A percentile compares a stretch with the other conserved stretches of the same genome.
These are phyloP conservation scores for Trichoderma hamatum DNA, from an alignment of 2,329 filamentous ascomycete genomes.

Conservation along the genomic window DNA sequence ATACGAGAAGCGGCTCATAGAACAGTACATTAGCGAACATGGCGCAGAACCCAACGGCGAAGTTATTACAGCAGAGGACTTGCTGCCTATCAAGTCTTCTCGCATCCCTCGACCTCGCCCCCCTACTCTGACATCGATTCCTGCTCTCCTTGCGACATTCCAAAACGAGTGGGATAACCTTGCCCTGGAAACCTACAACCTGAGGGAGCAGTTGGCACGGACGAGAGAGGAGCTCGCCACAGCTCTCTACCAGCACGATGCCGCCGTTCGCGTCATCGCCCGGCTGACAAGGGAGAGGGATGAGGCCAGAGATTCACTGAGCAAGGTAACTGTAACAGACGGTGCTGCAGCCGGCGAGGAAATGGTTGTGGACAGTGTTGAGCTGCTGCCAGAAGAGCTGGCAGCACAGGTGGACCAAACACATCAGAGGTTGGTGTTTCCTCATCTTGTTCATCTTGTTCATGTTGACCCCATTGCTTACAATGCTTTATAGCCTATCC, in stretches of 20 bases:
- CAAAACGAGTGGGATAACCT: slow-evolving; percentile 98
- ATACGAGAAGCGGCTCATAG: slow-evolving; percentile 93
- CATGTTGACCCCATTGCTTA: slow-evolving; percentile 8
- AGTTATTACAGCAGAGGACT: slow-evolving; percentile 79
- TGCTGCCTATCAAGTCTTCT: slow-evolving; percentile 83
- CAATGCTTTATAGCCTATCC: slow-evolving; percentile 64
- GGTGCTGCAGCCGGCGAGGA: slow-evolving; percentile 68
- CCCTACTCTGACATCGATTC: slow-evolving; percentile 93
- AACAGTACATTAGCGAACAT: slow-evolving; percentile 91
- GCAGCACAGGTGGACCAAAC: slow-evolving; percentile 75
- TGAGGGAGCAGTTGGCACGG: slow-evolving; percentile 86
- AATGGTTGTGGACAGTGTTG: slow-evolving; percentile 84
- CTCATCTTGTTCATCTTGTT: too few relatives aligned
- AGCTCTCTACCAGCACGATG: slow-evolving; percentile 95
- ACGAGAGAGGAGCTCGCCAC: slow-evolving; percentile 92
- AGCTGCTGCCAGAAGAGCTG: slow-evolving; percentile 73
- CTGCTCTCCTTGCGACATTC: slow-evolving; percentile 88
- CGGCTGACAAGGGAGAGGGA: slow-evolving; percentile 88
- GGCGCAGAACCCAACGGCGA: slow-evolving; percentile 91
- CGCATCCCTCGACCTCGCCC: slow-evolving; percentile 86
- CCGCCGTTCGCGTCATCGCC: slow-evolving; percentile 92
- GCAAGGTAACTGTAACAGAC: slow-evolving; percentile 75
- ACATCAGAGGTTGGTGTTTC: slow-evolving; percentile 67
- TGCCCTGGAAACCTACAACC: slow-evolving; percentile 86
- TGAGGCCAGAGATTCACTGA: slow-evolving; percentile 86